Evolutionary conservation across 139 green algal species (phyloP).

Genomic region (Spirogloea muscicola): DNA sequence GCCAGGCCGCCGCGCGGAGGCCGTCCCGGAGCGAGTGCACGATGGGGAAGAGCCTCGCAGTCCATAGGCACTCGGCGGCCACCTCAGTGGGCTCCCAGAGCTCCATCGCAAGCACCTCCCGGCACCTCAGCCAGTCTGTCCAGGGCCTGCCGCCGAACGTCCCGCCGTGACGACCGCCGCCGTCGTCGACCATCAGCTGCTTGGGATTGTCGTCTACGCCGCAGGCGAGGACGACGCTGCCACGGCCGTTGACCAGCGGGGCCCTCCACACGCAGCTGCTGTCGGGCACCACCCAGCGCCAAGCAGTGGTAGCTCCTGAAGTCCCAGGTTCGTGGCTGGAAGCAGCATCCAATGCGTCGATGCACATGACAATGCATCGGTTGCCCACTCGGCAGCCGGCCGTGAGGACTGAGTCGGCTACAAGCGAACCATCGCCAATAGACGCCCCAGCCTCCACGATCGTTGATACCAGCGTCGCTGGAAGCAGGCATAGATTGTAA

Average conservation of each 20-base stretch:
- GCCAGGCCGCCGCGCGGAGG: constrained; percentile 15
- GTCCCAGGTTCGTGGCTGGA: not conserved
- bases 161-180: not conserved
- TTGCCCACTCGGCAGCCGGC: not conserved
- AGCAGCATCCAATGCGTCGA: not conserved
- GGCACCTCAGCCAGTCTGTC: constrained; percentile 1
- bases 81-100: too few relatives aligned
- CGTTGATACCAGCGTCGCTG: constrained; percentile 4
- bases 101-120: too few relatives aligned
- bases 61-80: too few relatives aligned
- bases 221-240: too few relatives aligned
- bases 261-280: constrained; percentile 31
- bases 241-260: too few relatives aligned
- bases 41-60: constrained; percentile 22
- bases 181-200: too few relatives aligned
- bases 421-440: constrained; percentile 26
- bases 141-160: constrained; percentile 37
- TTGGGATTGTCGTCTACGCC: constrained; percentile 48
- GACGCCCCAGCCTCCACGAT: not conserved
- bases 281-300: constrained; percentile 18
- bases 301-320: not conserved
- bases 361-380: constrained; percentile 19
- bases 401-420: not conserved
- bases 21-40: not conserved
- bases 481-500: too few relatives aligned